Evolutionary conservation across 2,329 filamentous ascomycete genomes (phyloP), one percentile per base, ranked within the genome.

Genomic region (Stenocarpella maydis): DNA sequence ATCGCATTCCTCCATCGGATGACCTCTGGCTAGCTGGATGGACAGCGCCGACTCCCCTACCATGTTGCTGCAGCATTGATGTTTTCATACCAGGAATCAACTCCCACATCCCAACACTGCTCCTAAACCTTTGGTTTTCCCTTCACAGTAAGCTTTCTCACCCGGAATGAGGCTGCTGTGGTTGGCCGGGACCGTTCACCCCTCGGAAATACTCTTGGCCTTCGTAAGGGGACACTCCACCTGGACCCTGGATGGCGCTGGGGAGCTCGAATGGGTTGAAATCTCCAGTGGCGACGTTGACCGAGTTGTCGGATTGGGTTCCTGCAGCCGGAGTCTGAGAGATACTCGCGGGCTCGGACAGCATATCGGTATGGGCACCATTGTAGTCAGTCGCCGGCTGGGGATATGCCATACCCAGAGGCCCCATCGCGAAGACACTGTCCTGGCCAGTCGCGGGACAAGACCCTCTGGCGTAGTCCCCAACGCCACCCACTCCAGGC

Each of bases 111-210:
- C 28, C 8, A 1, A 28, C 21, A 19, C 49, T 19, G 15, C 8
- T 52, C 19, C 15, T 21, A 0, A n/a, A 37, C 4, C 31, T 37
- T 17, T 14, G n/a, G 14, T 47, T 24, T 3, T 10, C 1, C 24
- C 10, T 21, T 47, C n/a, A 47, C 45, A 47, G n/a, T 24, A 12
- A 47, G 21, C 10, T 24, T 24, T 10, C 6, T 55, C n/a, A 5
- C n/a, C 31, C 31, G 52, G n/a, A 10, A 34, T 8, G 28, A n/a
- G 9, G 9, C 2, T 15, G 31, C 21, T 21, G n/a, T 54, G n/a
- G 17, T n/a, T 1, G 10, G 34, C 1, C 2, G 21, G 12, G 0
- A 37, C 17, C 31, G 1, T 17, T 14, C 12, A 21, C n/a, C 1
- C 7, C 3, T 39, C 12, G 2, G 53, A 26, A 8, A 17, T 37